Evolutionary conservation across 2,329 filamentous ascomycete species (phyloP), one percentile per base, ranked within the genome.

Genomic region (Penicillium sp.): DNA sequence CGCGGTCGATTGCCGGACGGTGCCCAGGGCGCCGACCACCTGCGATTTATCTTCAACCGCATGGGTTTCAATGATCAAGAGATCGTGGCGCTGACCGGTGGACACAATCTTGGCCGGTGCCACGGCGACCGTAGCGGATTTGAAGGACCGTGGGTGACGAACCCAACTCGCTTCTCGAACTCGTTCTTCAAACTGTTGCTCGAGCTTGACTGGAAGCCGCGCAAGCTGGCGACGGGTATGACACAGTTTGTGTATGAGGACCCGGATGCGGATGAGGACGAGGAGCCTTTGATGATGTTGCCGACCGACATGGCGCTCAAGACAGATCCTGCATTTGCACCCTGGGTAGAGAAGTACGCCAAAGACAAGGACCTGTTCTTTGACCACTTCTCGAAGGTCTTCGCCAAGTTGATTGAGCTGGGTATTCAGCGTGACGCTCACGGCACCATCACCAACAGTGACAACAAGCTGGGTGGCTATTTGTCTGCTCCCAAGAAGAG

Each of bases 231-330:
- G 13, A 81, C 78, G 56, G 82, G 81, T 0, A 64, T 82, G 16
- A 70, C 74, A 49, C 82, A 86, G 70, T 87, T 83, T 65, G 78
- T 80, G 42, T 82, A 83, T 60, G 77, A 79, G 44, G 82, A 85
- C 56, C 80, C 83, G 43, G 80, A 85, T 59, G 64, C 67, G 18
- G 70, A 71, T 49, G 74, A 74, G 59, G 66, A 65, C 36, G 78
- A 79, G 42, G 79, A 80, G 52, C 80, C 81, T 51, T 70, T 86
- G 39, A 86, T 86, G 84, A 86, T 86, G 84, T 65, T 86, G 64
- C 84, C 84, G 0, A 85, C 83, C 2, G 84, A 86, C 64, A 79
- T 86, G 62, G 79, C 83, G 4, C 72, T 86, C 36, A 69, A 80
- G 4, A 72, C 76, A 1, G 84, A 87, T 57, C 66, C 74, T 2